Percentiles rank a stretch among this genome's conserved stretches.
phyloP scores from a whole-genome alignment of 2,329 filamentous ascomycete genomes.

The Pestalotiopsis sp. region DNA sequence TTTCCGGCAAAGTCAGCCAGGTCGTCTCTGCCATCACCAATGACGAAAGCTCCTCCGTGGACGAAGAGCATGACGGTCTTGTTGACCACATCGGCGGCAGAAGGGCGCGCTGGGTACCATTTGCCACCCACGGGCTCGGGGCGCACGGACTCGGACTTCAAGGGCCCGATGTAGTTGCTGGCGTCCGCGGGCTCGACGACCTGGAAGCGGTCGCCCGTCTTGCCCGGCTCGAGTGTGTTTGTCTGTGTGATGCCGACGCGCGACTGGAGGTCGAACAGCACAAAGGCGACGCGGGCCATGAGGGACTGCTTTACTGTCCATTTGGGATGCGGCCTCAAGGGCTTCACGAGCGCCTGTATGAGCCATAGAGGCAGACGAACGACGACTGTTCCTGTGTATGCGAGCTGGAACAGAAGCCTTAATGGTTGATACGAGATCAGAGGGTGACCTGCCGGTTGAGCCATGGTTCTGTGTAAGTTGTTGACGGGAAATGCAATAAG shows the following conservation, averaged over 20 bases:
- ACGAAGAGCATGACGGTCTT: conserved; percentile 45
- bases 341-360: conserved; percentile 15
- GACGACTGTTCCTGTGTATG: conserved; percentile 11
- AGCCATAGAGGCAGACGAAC: conserved; percentile 17
- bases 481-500: not conserved
- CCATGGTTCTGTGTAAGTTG: not conserved
- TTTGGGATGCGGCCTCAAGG: conserved; percentile 16
- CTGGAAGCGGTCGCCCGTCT: conserved; percentile 15
- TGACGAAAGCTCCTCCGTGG: conserved; percentile 51
- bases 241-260: conserved; percentile 15
- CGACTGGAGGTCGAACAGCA: not conserved
- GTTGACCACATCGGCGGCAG: not conserved
- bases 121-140: conserved; percentile 23
- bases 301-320: conserved; percentile 19
- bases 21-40: conserved; percentile 45
- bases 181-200: not conserved
- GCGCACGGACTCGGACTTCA: conserved; percentile 5
- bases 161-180: conserved; percentile 18
- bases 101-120: conserved; percentile 23
- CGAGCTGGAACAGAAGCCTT: conserved; percentile 14
- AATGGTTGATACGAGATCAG: conserved; percentile 18
- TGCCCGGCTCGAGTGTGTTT: conserved; percentile 12
- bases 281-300: conserved; percentile 6
- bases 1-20: conserved; percentile 33
- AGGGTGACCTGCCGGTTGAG: conserved; percentile 9